Base-by-base conservation (phyloP, 148 eudicot genomes). In the Selenicereus undatus region DNA sequence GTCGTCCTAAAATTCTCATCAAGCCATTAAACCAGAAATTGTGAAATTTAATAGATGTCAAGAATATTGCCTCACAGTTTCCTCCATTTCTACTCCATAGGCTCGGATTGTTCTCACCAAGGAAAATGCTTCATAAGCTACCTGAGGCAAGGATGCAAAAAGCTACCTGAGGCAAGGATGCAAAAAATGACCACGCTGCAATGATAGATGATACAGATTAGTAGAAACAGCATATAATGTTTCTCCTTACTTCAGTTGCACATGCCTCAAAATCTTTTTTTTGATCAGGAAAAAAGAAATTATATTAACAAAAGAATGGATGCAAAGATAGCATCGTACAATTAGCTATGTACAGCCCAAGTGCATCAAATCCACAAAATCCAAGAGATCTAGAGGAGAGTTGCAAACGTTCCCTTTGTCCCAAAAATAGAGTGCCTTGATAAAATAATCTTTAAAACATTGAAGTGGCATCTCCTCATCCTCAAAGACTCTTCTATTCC, bases 211-310 rank as follows among this genome's bases (percentile, higher is more conserved):
- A 52, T 13, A n/a, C 62, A 27, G 51, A 73, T 2, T 65, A 13
- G 3, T 62, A 62, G 48, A 69, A 52, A 39, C 30, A 24, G 5
- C 73, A 51, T n/a, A 76, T 50, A 71, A 18, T 65, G 16, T 82
- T 56, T 62, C 75, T 26, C 30, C 87, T 83, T 88, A 84, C 91
- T 74, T 89, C 86, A 80, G 87, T 89, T 17, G 91, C 88, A 81
- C 73, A 18, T 71, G 89, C 91, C 83, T 74, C 84, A 74, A 79
- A 82, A 75, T 89, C 87, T 76, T 87, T n/a, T n/a, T n/a, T n/a
- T n/a, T n/a, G n/a, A n/a, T n/a, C n/a, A n/a, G n/a, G n/a, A n/a
- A n/a, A n/a, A n/a, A n/a, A n/a, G n/a, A n/a, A n/a, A n/a, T n/a
- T n/a, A n/a, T n/a, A n/a, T n/a, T n/a, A n/a, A n/a, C n/a, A n/a